Percentiles rank a stretch among this genome's conserved stretches.
Evolutionary conservation across 1,139 yeast genomes (phyloP).

Genomic region (Diutina pseudorugosa): DNA sequence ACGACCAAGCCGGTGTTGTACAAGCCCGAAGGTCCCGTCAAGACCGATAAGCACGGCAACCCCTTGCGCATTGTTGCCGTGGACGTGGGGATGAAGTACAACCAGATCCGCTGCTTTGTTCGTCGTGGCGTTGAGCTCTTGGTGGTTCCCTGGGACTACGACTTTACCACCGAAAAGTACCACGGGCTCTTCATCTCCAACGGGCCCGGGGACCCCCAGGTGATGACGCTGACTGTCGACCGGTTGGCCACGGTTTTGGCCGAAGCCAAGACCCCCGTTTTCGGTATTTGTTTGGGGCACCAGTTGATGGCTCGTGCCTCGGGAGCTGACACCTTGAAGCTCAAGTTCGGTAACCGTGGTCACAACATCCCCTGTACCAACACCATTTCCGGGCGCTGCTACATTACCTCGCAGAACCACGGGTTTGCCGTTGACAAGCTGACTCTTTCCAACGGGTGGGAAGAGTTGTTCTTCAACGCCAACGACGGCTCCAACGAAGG

Average conservation of each 20-base stretch:
- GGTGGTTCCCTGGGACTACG: conserved; percentile 95
- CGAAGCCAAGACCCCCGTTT: conserved; percentile 64
- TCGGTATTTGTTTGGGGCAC: conserved; percentile 98
- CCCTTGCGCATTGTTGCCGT: conserved; percentile 75
- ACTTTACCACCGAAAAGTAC: conserved; percentile 62
- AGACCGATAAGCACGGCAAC: conserved; percentile 55
- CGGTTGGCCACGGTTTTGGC: conserved; percentile 45
- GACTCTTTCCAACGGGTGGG: conserved; percentile 74
- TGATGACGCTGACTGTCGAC: conserved; percentile 53
- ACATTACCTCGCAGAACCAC: conserved; percentile 97
- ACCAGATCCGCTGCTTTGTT: conserved; percentile 94
- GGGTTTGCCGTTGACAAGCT: conserved; percentile 91
- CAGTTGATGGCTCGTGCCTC: conserved; percentile 93
- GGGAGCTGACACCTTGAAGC: conserved; percentile 84
- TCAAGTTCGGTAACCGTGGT: conserved; percentile 99
- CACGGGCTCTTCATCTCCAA: conserved; percentile 95
- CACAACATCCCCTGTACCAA: conserved; percentile 98
- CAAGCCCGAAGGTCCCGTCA: conserved; percentile 44
- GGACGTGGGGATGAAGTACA: conserved; percentile 97
- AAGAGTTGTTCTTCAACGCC: conserved; percentile 88
- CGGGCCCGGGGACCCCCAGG: conserved; percentile 99
- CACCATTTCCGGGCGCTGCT: conserved; percentile 87
- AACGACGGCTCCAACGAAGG: conserved; percentile 99
- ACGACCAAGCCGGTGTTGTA: conserved; percentile 63
- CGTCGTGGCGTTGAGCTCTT: conserved; percentile 91